Conservation (phyloP, 2,329 filamentous ascomycete genomes). For the Alternaria ethzedia region DNA sequence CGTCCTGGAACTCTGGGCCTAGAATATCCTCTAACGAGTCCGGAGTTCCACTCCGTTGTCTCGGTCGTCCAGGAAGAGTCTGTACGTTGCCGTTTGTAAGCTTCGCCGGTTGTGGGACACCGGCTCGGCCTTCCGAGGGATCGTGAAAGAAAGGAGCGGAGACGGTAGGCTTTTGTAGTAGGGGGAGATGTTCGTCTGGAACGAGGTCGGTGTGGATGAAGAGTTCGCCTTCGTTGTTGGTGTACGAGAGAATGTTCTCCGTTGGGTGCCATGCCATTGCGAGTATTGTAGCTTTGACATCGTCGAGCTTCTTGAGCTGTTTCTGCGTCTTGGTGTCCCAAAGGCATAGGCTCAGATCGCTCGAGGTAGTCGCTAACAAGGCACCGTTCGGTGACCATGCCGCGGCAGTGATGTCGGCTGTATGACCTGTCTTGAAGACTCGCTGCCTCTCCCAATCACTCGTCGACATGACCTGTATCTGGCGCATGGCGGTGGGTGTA, state of each 20-base stretch:
- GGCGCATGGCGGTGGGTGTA: slow-evolving; percentile 76
- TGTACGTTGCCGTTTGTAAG: slow-evolving; percentile 63
- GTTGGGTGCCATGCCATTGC: slow-evolving; percentile 90
- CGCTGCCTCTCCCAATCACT: slow-evolving; percentile 89
- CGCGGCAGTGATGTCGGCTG: slow-evolving; percentile 82
- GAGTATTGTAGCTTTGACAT: slow-evolving; percentile 74
- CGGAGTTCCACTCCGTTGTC: slow-evolving; percentile 63
- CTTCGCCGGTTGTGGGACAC: slow-evolving; percentile 62
- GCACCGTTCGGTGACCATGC: slow-evolving; percentile 96
- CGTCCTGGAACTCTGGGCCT: slow-evolving; percentile 61
- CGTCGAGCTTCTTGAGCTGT: slow-evolving; percentile 77
- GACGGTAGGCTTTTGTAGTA: slow-evolving; percentile 65
- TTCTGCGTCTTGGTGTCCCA: slow-evolving; percentile 93
- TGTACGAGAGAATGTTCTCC: slow-evolving; percentile 88
- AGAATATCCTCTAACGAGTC: slow-evolving; percentile 87
- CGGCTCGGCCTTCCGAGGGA: slow-evolving; percentile 71
- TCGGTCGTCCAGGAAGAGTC: slow-evolving; percentile 58
- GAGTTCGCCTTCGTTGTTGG: slow-evolving; percentile 88
- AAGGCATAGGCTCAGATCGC: slow-evolving; percentile 69
- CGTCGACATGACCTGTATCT: slow-evolving; percentile 85
- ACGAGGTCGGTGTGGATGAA: slow-evolving; percentile 82
- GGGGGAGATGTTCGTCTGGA: slow-evolving; percentile 55
- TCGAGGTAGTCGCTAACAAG: slow-evolving; percentile 71
- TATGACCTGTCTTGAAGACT: slow-evolving; percentile 78
- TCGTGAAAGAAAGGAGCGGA: slow-evolving; percentile 87